Evolutionary conservation across 2,329 filamentous ascomycete genomes (phyloP).

Genomic region (Ilyonectria mors-panacis): DNA sequence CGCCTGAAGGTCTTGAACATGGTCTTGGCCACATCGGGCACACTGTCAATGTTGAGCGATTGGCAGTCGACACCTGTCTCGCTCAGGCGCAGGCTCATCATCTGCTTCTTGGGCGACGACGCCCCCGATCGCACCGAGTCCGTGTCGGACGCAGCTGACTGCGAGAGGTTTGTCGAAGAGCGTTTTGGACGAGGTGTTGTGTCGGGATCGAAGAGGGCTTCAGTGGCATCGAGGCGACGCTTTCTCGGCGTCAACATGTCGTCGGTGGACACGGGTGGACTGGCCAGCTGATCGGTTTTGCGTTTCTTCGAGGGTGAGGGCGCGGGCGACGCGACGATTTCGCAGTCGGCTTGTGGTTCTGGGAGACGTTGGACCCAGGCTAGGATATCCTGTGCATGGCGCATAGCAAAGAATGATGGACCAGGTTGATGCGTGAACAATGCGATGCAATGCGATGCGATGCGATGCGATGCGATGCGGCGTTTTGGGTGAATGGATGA

Average conservation of each 20-base stretch:
- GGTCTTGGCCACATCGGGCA: not conserved
- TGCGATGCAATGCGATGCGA: no score
- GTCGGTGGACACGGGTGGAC: not conserved
- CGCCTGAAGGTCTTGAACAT: not conserved
- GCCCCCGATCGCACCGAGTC: not conserved
- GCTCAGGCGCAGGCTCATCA: not conserved
- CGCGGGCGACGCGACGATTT: not conserved
- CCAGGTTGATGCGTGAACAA: not conserved
- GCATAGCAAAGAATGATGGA: not conserved
- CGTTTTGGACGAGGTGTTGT: not conserved
- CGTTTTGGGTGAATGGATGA: not conserved
- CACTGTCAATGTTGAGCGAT: not conserved
- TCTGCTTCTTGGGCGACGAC: not conserved
- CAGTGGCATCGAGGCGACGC: not conserved
- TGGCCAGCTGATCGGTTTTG: not conserved
- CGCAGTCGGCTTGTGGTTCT: not conserved
- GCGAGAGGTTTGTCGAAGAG: not conserved
- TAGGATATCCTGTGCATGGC: not conserved
- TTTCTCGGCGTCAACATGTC: not conserved
- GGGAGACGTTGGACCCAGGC: not conserved
- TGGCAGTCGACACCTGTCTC: not conserved
- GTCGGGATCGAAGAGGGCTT: not conserved
- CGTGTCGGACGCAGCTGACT: not conserved
- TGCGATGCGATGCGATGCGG: not conserved
- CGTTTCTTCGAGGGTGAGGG: not conserved